Percentiles rank a stretch among this genome's conserved stretches.
phyloP scores from a whole-genome alignment of 1,139 yeast species.

The Pichia sp. region DNA sequence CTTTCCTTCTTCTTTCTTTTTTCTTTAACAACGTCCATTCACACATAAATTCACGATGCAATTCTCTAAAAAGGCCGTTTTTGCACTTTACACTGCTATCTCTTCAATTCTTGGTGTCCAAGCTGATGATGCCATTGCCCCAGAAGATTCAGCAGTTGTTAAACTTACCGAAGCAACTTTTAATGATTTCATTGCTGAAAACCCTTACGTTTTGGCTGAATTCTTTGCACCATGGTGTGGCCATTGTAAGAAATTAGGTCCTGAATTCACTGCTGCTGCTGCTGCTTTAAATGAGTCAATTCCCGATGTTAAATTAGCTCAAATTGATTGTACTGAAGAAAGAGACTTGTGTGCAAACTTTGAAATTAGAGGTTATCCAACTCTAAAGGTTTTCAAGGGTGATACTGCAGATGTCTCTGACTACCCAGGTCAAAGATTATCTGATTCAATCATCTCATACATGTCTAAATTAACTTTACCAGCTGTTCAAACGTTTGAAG shows the following conservation, averaged over 20 bases:
- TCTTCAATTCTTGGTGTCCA: conserved; percentile 23
- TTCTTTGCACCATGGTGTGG: conserved; percentile 99
- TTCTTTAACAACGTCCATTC: neutral
- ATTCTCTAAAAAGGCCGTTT: conserved; percentile 23
- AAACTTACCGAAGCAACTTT: conserved; percentile 61
- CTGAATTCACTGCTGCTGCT: conserved; percentile 86
- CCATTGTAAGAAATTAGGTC: conserved; percentile 91
- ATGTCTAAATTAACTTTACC: conserved; percentile 85
- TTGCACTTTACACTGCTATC: conserved; percentile 26
- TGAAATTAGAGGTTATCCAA: conserved; percentile 86
- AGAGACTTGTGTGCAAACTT: conserved; percentile 69
- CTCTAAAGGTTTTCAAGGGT: conserved; percentile 79
- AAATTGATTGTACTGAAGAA: conserved; percentile 88
- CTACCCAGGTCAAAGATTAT: conserved; percentile 79
- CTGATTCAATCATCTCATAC: conserved; percentile 68
- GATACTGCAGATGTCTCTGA: conserved; percentile 41
- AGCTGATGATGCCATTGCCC: conserved; percentile 60
- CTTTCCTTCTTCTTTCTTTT: neutral
- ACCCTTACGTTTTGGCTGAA: conserved; percentile 84
- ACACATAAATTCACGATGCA: conserved; percentile 17
- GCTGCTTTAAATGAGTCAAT: conserved; percentile 56
- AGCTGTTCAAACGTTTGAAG: conserved; percentile 52
- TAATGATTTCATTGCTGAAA: conserved; percentile 56
- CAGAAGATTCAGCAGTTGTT: conserved; percentile 82
- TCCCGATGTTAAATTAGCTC: conserved; percentile 71